Evolutionary conservation across 208 protist species (phyloP).

Genomic region (Polymyxa betae): DNA sequence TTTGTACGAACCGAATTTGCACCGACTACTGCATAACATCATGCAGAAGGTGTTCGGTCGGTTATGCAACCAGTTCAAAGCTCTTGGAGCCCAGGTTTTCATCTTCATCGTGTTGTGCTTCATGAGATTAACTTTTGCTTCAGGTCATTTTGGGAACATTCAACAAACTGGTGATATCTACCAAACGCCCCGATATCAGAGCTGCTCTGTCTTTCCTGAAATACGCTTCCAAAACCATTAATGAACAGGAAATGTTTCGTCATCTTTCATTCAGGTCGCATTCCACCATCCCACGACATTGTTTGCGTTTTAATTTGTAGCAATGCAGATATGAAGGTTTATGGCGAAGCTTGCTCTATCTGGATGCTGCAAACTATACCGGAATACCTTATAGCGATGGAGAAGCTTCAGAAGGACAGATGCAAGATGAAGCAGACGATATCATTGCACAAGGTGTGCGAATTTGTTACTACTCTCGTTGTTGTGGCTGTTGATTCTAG

Average conservation of each 20-base stretch:
- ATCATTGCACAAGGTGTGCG: not conserved
- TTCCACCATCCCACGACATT: no score
- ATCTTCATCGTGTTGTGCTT: not conserved
- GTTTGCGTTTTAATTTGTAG: not conserved
- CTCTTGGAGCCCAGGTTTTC: slow-evolving; percentile 55
- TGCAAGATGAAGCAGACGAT: not conserved
- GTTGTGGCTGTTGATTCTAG: not conserved
- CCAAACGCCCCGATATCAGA: not conserved
- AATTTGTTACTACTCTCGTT: not conserved
- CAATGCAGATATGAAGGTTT: not conserved
- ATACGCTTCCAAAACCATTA: not conserved
- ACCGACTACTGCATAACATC: slow-evolving; percentile 61
- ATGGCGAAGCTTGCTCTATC: slow-evolving; percentile 58
- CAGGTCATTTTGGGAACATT: slow-evolving; percentile 64
- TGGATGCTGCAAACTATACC: slow-evolving; percentile 61
- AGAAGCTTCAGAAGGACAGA: not conserved
- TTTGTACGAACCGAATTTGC: slow-evolving; percentile 63
- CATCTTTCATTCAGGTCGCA: slow-evolving; percentile 12
- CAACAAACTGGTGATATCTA: slow-evolving; percentile 62
- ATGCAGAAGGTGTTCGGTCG: slow-evolving; percentile 66
- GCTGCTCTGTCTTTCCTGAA: not conserved
- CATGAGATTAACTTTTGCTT: no score
- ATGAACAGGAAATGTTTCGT: slow-evolving; percentile 11
- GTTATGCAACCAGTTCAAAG: slow-evolving; percentile 56
- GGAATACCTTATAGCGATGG: slow-evolving; percentile 35